Base-by-base conservation (phyloP, 2,329 filamentous ascomycete species). In the Aspergillus udagawae region DNA sequence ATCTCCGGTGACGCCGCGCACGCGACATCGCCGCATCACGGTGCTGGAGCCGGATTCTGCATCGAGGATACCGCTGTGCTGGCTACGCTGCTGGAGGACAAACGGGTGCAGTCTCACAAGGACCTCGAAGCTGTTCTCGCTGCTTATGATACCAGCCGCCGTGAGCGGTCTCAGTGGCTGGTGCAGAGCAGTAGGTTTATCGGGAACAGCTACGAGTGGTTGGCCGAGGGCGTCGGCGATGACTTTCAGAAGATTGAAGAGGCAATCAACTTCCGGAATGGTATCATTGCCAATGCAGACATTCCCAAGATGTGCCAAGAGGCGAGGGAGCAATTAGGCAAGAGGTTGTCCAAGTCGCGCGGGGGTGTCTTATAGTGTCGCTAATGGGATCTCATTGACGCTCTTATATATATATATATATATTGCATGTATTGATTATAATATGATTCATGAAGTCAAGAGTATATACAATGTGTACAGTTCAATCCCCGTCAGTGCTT, bases 1-100 rank as follows among this genome's bases (percentile, higher is more conserved):
- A 68, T 78, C 41, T 61, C 71, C 32, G 75, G 75, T 20, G 75
- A 77, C 54, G 73, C 75, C 2, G 74, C 74, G 4, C 76, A 78
- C 58, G 75, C 76, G 0, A 76, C 75, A 1, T 70, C 68, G 0
- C 76, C 76, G 3, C 75, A 78, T 56, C 75, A 78, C 52, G 76
- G 76, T 20, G 66, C 70, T 3, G 72, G 71, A 5, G 72, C 72
- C 1, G 70, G 71, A 2, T 64, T 72, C 54, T 70, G 69, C 53
- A 67, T 71, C 41, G 71, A 73, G 54, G 71, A 73, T 52, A 67
- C 63, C 3, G 66, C 65, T 9, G 64, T 72, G 3, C 60, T 73
- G 29, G 66, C 67, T 1, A 54, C 58, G 0, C 56, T 73, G 35
- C 59, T 73, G 29, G 57, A 57, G 20, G 65, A 70, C 28, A 56